A percentile compares a stretch with the other conserved stretches of the same genome.
phyloP scores from a whole-genome alignment of 345 rosid genomes.

The Murraya paniculata region DNA sequence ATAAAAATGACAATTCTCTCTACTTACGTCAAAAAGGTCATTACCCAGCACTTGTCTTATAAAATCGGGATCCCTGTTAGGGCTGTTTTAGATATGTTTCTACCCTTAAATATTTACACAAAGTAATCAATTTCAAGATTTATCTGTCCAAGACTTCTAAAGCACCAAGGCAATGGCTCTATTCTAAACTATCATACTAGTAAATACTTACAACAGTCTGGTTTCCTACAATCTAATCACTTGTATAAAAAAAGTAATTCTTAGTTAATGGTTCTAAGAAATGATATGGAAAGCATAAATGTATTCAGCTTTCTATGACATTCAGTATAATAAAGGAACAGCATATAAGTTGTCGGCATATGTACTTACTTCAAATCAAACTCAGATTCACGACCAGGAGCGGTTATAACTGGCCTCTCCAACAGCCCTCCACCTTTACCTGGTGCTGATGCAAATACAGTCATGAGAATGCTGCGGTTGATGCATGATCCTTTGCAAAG shows the following conservation, averaged over 20 bases:
- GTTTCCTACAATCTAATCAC: background rate
- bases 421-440: conserved; percentile 76
- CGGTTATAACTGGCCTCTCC: conserved; percentile 64
- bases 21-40: background rate
- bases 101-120: background rate
- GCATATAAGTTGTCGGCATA: background rate
- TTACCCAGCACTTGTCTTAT: background rate
- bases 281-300: background rate
- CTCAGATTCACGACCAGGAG: conserved; percentile 77
- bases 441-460: conserved; percentile 39
- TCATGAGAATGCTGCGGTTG: conserved; percentile 51
- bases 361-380: conserved; percentile 61
- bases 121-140: background rate
- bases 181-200: background rate
- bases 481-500: conserved; percentile 49
- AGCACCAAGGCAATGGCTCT: background rate
- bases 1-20: background rate
- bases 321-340: too few species aligned
- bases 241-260: background rate
- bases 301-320: background rate
- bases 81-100: background rate
- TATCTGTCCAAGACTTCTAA: background rate
- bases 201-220: background rate
- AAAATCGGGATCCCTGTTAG: background rate
- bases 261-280: background rate